Conservation (phyloP, 1,139 yeast genomes). For the Yamadazyma friedrichii region DNA sequence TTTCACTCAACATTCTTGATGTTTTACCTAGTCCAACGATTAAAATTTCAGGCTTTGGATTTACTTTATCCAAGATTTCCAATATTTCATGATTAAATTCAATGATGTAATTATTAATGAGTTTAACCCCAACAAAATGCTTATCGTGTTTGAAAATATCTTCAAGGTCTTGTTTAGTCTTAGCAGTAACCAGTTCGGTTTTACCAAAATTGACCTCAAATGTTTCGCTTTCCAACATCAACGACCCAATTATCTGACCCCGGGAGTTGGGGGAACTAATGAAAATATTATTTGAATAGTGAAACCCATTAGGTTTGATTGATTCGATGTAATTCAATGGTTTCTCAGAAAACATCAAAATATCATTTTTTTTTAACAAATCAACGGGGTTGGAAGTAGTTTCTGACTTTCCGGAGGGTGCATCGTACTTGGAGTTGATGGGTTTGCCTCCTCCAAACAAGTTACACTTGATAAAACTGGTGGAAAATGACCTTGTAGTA, state of each 20-base stretch:
- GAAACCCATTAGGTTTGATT: slow-evolving; percentile 40
- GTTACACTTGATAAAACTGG: slow-evolving; percentile 4
- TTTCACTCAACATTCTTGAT: slow-evolving; percentile 60
- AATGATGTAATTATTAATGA: slow-evolving; percentile 45
- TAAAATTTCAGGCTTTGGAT: slow-evolving; percentile 77
- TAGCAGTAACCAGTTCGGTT: not conserved
- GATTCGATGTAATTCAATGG: slow-evolving; percentile 47
- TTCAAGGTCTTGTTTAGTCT: not conserved
- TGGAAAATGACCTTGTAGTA: not conserved
- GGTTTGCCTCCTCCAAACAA: slow-evolving; percentile 34
- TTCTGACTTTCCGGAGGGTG: slow-evolving; percentile 41
- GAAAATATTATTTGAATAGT: slow-evolving; percentile 36
- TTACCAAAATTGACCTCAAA: slow-evolving; percentile 54
- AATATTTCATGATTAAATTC: slow-evolving; percentile 42
- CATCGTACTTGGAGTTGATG: slow-evolving; percentile 19
- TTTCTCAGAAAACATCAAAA: slow-evolving; percentile 41
- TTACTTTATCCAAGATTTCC: slow-evolving; percentile 52
- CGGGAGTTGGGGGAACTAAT: slow-evolving; percentile 47
- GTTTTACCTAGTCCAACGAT: slow-evolving; percentile 69
- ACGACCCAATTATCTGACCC: slow-evolving; percentile 49
- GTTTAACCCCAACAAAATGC: slow-evolving; percentile 12
- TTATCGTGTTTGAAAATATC: not conserved
- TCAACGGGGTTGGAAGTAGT: slow-evolving; percentile 48
- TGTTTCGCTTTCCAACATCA: slow-evolving; percentile 63
- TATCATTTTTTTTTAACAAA: slow-evolving; percentile 44